Conservation (phyloP, 352 stramenopile species). For the Phytophthora pinifolia region DNA sequence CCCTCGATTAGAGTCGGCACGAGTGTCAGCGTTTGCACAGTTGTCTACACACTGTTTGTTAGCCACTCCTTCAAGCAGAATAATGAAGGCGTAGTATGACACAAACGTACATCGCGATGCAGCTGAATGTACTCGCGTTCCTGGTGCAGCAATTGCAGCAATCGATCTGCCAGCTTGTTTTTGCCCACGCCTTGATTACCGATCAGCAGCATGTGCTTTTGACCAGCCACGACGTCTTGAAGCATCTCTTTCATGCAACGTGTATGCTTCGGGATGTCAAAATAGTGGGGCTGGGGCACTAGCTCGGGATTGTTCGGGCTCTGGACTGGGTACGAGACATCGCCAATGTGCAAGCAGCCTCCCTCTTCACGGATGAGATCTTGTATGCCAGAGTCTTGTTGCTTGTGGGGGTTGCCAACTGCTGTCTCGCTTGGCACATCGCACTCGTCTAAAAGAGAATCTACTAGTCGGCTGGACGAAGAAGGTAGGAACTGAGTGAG, state of each 20-base stretch:
- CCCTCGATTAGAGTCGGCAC: slow-evolving; percentile 89
- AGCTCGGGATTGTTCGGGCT: slow-evolving; percentile 62
- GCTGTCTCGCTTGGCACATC: slow-evolving; percentile 24
- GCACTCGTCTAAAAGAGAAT: slow-evolving; percentile 55
- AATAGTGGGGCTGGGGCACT: slow-evolving; percentile 88
- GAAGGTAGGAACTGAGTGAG: slow-evolving; percentile 74
- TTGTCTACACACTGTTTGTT: slow-evolving; percentile 62
- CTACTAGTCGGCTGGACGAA: slow-evolving; percentile 47
- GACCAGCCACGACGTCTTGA: slow-evolving; percentile 79
- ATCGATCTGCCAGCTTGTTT: slow-evolving; percentile 93
- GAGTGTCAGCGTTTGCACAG: slow-evolving; percentile 92
- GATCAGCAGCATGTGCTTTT: slow-evolving; percentile 92
- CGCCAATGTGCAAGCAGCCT: slow-evolving; percentile 55
- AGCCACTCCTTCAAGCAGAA: neutral
- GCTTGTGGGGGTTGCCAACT: neutral
- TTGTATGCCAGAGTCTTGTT: slow-evolving; percentile 6
- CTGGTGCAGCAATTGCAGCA: slow-evolving; percentile 89
- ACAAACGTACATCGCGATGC: slow-evolving; percentile 88
- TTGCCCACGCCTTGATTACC: slow-evolving; percentile 96
- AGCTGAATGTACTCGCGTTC: slow-evolving; percentile 98
- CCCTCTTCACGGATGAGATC: slow-evolving; percentile 48
- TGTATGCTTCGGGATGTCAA: slow-evolving; percentile 90
- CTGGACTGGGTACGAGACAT: slow-evolving; percentile 62
- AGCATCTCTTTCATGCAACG: slow-evolving; percentile 87
- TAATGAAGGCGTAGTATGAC: neutral